Base-by-base conservation (phyloP, 2,329 filamentous ascomycete species). In the Xylaria polymorpha region DNA sequence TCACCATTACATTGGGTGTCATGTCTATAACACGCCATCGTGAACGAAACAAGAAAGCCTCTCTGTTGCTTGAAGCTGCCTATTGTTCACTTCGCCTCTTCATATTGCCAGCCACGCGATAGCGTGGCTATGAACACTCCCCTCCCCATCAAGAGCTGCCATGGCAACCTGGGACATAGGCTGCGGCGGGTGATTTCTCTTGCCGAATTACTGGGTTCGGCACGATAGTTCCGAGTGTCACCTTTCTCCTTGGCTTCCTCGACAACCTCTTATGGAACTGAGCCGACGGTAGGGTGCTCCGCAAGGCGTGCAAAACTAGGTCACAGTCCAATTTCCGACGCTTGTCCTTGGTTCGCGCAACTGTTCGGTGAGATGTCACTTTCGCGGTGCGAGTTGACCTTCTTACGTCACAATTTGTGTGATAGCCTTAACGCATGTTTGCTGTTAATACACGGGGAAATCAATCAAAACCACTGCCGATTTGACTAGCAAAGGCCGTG, bases 401-500 rank as follows among this genome's bases (percentile, higher is more conserved):
- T 64, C 50, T 63, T n/a, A 39, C 50, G n/a, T 64, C 25, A 39
- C 48, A 43, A 66, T 62, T 66, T 6, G 44, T 66, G 55, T 60
- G 58, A 67, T 66, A 61, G 53, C 32, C 59, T 67, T 62, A 46
- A 64, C 25, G 53, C 58, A 68, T 61, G 37, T 57, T 60, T 64
- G 56, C 53, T 62, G 60, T 65, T 61, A 51, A 61, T 50, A 59
- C 32, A 50, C 12, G 25, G 25, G 25, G 44, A 64, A 73, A 77
- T 79, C 77, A 77, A 68, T 78, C 77, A 68, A 77, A 80, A 69
- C 79, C 79, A 74, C 86, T 84, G 71, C 93, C 94, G 74, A 98
- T 90, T 81, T 98, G 96, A 83, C 94, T 98, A 70, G 95, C 94
- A 83, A 98, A 99, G 58, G 94, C 94, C 61, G 96, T 98, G 78